A percentile compares a stretch with the other conserved stretches of the same genome.
Evolutionary conservation across 306 rosid species (phyloP).

Genomic region (Cucumis cinereus): DNA sequence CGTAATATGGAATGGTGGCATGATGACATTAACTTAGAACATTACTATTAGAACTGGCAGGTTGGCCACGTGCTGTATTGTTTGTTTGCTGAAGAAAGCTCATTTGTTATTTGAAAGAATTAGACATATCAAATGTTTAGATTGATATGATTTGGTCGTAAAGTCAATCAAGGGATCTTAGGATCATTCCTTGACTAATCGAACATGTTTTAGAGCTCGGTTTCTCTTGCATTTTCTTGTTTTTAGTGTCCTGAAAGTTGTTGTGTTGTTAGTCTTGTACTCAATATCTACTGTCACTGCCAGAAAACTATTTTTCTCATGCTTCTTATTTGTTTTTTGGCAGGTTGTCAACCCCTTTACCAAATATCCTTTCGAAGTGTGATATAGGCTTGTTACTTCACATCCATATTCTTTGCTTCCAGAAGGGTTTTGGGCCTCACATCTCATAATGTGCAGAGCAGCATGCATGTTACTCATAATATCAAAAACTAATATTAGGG

Average conservation of each 20-base stretch:
- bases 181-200: neutral
- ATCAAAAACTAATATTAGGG: neutral
- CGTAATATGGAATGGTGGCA: neutral
- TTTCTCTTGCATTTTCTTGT: neutral
- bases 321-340: slow-evolving; percentile 19
- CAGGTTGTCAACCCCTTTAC: slow-evolving; percentile 99
- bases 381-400: neutral
- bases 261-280: neutral
- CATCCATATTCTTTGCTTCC: neutral
- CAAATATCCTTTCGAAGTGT: slow-evolving; percentile 68
- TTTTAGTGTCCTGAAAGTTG: neutral
- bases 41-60: neutral
- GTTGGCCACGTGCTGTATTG: neutral
- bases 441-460: neutral
- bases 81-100: neutral
- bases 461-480: neutral
- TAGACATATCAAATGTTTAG: neutral
- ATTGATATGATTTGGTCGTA: neutral
- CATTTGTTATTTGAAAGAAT: neutral
- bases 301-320: neutral
- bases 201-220: neutral
- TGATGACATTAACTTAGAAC: neutral
- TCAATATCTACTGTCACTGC: neutral
- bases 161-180: neutral
- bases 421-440: neutral